These are phyloP conservation scores for Rhodomyrtus psidioides DNA, from an alignment of 441 rosid species.

Conservation along the genomic window DNA sequence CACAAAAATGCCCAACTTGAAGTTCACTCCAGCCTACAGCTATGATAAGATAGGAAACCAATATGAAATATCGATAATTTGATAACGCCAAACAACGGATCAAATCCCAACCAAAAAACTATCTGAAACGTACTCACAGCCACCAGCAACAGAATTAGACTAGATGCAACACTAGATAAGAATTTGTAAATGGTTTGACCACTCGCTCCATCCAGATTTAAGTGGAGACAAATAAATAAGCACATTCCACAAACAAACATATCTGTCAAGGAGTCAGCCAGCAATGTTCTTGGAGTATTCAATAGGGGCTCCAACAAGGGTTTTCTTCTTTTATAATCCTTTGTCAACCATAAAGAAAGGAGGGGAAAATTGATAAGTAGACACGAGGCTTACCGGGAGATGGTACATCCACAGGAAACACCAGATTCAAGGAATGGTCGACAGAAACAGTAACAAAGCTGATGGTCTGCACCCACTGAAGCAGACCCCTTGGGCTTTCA, in stretches of 20 bases:
- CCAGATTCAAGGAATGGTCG: slow-evolving; percentile 75
- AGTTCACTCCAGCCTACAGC: background rate
- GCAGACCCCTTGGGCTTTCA: slow-evolving; percentile 83
- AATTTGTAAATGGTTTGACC: background rate
- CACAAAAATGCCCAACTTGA: background rate
- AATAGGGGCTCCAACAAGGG: background rate
- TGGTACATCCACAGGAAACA: slow-evolving; percentile 67
- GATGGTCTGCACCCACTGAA: slow-evolving; percentile 98
- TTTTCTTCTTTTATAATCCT: background rate
- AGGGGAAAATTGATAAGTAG: background rate
- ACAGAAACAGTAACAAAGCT: slow-evolving; percentile 76
- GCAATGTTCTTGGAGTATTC: background rate
- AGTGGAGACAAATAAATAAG: background rate
- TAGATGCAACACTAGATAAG: background rate
- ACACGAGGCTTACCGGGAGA: slow-evolving; percentile 57
- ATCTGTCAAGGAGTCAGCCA: background rate
- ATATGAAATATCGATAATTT: background rate
- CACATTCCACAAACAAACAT: background rate
- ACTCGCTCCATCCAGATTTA: background rate
- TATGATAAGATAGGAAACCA: background rate
- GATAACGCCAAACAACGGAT: background rate
- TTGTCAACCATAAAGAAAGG: background rate
- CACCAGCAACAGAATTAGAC: background rate
- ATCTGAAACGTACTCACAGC: background rate
- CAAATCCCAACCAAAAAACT: background rate